A percentile compares a stretch with the other conserved stretches of the same genome.
Evolutionary conservation across 139 green algal species (phyloP).

Genomic region (Volvox africanus): DNA sequence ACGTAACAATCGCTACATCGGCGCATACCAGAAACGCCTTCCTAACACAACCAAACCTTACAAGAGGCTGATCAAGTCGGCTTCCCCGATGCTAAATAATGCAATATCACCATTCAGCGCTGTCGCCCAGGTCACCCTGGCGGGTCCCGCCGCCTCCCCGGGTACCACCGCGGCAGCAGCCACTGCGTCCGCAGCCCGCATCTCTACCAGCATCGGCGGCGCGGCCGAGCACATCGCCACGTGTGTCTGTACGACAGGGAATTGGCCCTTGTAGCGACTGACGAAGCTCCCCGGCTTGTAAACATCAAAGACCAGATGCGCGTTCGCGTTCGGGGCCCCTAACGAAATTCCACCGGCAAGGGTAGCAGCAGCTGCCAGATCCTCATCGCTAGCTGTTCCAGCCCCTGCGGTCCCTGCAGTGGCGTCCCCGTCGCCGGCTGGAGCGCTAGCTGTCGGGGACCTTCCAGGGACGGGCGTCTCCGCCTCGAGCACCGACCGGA

Average conservation of each 20-base stretch:
- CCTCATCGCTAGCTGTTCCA: not conserved
- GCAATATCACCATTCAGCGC: constrained; percentile 48
- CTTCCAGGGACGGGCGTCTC: not conserved
- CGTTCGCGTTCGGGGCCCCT: not conserved
- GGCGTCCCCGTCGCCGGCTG: not conserved
- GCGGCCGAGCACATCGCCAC: constrained; percentile 35
- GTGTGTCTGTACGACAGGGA: constrained; percentile 35
- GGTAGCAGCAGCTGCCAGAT: not conserved
- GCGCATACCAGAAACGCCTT: too few species aligned
- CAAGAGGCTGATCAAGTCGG: constrained; percentile 29
- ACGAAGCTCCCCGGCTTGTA: constrained; percentile 52
- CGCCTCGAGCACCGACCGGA: not conserved
- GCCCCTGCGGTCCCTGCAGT: not conserved
- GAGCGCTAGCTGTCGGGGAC: not conserved
- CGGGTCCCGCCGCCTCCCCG: not conserved
- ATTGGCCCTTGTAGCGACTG: constrained; percentile 21
- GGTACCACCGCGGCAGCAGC: constrained; percentile 21
- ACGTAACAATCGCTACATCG: too few species aligned
- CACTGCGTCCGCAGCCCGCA: constrained; percentile 25
- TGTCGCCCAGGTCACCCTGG: constrained; percentile 42
- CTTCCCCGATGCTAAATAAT: constrained; percentile 24
- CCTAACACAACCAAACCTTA: not conserved
- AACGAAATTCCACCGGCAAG: not conserved
- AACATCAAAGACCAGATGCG: constrained; percentile 53
- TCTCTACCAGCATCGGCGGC: constrained; percentile 37